These are phyloP conservation scores for Scytalidium lignicola DNA, from an alignment of 2,329 filamentous ascomycete species.

Conservation along the genomic window DNA sequence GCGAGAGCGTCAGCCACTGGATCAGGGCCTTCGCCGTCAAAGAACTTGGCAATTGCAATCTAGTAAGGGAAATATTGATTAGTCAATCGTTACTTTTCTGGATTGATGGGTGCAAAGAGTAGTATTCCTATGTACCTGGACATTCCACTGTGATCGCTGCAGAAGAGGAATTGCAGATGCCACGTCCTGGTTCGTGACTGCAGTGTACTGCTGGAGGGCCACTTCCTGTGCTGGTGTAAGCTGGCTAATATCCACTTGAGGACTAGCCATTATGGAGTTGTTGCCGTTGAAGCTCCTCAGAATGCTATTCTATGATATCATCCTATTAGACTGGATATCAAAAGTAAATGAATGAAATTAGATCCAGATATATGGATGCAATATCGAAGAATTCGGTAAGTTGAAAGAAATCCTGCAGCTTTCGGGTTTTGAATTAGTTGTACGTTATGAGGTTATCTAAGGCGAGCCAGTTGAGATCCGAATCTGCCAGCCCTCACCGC, in stretches of 20 bases:
- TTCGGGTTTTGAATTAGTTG: not conserved
- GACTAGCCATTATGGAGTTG: constrained; percentile 35
- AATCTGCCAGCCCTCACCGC: not conserved
- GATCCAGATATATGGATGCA: no score
- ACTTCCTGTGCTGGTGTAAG: constrained; percentile 75
- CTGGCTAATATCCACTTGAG: constrained; percentile 56
- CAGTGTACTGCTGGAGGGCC: constrained; percentile 80
- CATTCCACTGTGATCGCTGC: constrained; percentile 90
- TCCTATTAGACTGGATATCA: no score
- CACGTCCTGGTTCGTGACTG: constrained; percentile 79
- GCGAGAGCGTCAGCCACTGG: constrained; percentile 71
- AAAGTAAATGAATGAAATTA: not conserved
- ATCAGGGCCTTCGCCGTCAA: constrained; percentile 88
- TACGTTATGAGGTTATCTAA: not conserved
- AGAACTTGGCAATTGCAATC: constrained; percentile 97
- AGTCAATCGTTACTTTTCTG: not conserved
- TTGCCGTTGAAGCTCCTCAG: not conserved
- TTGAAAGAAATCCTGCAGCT: not conserved
- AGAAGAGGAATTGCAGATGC: constrained; percentile 74
- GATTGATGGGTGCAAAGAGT: not conserved
- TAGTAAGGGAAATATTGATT: constrained; percentile 33
- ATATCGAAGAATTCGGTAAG: not conserved
- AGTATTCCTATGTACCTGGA: constrained; percentile 55
- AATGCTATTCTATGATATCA: not conserved
- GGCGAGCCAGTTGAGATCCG: not conserved